Evolutionary conservation across 306 rosid species (phyloP), one percentile per base, ranked within the genome.

Genomic region (Delonix regia): DNA sequence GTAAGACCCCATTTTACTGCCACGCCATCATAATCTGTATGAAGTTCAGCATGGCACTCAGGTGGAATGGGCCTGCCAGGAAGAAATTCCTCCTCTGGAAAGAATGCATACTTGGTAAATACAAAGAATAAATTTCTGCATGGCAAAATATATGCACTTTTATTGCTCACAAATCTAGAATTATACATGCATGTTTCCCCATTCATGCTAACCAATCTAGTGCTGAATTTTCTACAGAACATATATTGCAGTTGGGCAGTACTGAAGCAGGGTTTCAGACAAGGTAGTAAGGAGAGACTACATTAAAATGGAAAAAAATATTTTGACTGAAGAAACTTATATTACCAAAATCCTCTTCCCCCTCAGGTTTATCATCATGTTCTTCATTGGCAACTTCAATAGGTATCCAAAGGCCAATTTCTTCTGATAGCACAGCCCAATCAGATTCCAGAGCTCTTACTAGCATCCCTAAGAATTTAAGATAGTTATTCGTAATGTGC

Each of bases 1-100:
- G 89, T 92, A 71, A 95, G 99, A 74, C 99, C 99, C 99, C 98
- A 95, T 91, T 83, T 89, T 63, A 95, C 98, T 9, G 97, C 99
- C 49, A 78, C 81, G 70, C 99, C 98, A 74, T 62, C 97, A 69
- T 95, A 95, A 88, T 95, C 99, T 21, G 98, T 81, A 68, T 92
- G 98, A 79, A 89, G 88, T 85, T 91, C 89, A 12, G 87, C 78
- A 44, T 82, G 76, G 82, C 99, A 95, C 85, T 91, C 91, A 1
- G 87, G 85, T 55, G 92, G 86, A 71, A 90, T 75, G 47, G 97
- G 90, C 76, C 93, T 88, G 41, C 99, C 99, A 0, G 99, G 89
- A 75, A 95, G 89, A 82, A 92, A 68, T 77, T 90, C 90, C 53
- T 90, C 92, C 62, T 90, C 96, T 90, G 85, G 24, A 81, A 36